Conservation (phyloP, 495 filamentous ascomycete genomes). For the Neurospora intermedia region DNA sequence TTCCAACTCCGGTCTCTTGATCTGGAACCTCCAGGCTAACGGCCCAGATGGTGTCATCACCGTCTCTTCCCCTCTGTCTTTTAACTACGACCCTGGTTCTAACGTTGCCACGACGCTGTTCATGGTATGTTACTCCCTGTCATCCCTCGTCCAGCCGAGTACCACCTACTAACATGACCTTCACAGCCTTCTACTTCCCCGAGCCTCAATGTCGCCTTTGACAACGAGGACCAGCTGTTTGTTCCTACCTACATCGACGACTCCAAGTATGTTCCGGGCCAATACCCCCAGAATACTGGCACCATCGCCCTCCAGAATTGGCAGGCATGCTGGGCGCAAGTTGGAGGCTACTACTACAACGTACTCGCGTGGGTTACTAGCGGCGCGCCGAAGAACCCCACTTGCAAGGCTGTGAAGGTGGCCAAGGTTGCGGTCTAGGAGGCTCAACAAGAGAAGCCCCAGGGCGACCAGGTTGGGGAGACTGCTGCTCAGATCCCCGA, state of each 20-base stretch:
- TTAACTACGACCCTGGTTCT: slow-evolving; percentile 31
- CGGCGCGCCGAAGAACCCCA: slow-evolving; percentile 42
- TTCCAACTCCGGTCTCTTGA: slow-evolving; percentile 23
- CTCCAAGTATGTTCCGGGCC: slow-evolving; percentile 13
- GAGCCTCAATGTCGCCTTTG: slow-evolving; percentile 31
- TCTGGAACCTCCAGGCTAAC: slow-evolving; percentile 28
- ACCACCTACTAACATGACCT: slow-evolving; percentile 38
- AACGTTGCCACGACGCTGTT: slow-evolving; percentile 39
- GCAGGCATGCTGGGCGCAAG: slow-evolving; percentile 43
- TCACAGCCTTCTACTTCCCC: neutral
- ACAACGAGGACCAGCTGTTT: slow-evolving; percentile 28
- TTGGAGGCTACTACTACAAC: slow-evolving; percentile 39
- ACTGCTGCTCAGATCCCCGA: neutral
- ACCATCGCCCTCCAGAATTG: slow-evolving; percentile 30
- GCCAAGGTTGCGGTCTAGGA: neutral
- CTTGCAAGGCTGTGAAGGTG: slow-evolving; percentile 40
- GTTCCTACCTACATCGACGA: slow-evolving; percentile 38
- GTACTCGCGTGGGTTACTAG: slow-evolving; percentile 39
- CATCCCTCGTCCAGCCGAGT: slow-evolving; percentile 25
- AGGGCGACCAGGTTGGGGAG: neutral
- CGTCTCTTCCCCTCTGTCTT: slow-evolving; percentile 26
- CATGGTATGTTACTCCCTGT: slow-evolving; percentile 25
- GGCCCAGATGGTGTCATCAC: slow-evolving; percentile 17
- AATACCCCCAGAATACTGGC: slow-evolving; percentile 6
- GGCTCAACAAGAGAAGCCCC: neutral